Evolutionary conservation across 768 basidiomycete genomes (phyloP).

Genomic region (Suillus fuscotomentosus): DNA sequence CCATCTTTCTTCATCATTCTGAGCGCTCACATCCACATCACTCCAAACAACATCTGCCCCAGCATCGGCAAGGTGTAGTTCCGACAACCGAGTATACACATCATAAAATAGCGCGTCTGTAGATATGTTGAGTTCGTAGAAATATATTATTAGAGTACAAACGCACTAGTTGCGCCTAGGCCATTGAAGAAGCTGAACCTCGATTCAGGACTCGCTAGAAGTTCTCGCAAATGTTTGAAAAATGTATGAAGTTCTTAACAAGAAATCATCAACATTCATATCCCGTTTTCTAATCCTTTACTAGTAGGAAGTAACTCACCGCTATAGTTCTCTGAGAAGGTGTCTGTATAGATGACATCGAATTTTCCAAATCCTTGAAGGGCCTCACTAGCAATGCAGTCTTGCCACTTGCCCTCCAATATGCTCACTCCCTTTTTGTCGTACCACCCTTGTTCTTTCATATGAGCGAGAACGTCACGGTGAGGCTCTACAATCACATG

Average conservation of each 20-base stretch:
- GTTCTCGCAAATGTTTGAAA: slow-evolving; percentile 76
- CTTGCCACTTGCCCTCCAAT: slow-evolving; percentile 93
- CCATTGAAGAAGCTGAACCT: slow-evolving; percentile 97
- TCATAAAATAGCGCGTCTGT: slow-evolving; percentile 85
- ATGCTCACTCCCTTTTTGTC: slow-evolving; percentile 73
- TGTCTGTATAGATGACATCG: slow-evolving; percentile 89
- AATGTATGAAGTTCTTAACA: slow-evolving; percentile 66
- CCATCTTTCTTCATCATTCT: slow-evolving; percentile 60
- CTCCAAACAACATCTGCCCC: slow-evolving; percentile 82
- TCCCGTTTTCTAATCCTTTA: not conserved
- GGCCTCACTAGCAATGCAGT: slow-evolving; percentile 61
- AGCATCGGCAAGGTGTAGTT: slow-evolving; percentile 79
- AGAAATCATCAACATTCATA: slow-evolving; percentile 1
- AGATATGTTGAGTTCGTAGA: not conserved
- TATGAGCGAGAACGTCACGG: slow-evolving; percentile 82
- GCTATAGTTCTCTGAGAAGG: slow-evolving; percentile 85
- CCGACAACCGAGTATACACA: slow-evolving; percentile 82
- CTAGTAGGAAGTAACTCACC: slow-evolving; percentile 34
- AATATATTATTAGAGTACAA: not conserved
- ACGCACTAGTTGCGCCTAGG: slow-evolving; percentile 88
- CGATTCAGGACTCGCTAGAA: slow-evolving; percentile 73
- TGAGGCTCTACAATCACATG: slow-evolving; percentile 97
- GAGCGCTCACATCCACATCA: slow-evolving; percentile 69
- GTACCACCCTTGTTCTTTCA: slow-evolving; percentile 77
- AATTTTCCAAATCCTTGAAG: slow-evolving; percentile 72